phyloP scores from a whole-genome alignment of 2,329 filamentous ascomycete species.

The Tolypocladium nubicola region DNA sequence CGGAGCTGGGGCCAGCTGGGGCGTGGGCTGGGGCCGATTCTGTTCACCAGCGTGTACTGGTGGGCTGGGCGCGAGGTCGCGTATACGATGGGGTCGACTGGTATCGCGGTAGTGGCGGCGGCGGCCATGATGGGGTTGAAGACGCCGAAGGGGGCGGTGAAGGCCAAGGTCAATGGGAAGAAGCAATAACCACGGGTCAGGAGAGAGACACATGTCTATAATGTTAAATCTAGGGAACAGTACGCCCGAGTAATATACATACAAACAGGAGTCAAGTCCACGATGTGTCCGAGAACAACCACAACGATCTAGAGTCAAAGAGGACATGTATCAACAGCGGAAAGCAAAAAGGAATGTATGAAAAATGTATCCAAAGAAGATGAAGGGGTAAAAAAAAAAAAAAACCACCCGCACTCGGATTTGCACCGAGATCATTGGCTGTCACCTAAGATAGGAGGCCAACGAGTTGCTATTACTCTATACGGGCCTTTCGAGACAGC shows the following conservation, averaged over 20 bases:
- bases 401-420: constrained; percentile 21
- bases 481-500: constrained; percentile 12
- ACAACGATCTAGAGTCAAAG: neutral
- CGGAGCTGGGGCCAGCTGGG: constrained; percentile 79
- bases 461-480: constrained; percentile 25
- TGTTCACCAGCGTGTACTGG: constrained; percentile 97
- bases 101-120: constrained; percentile 64
- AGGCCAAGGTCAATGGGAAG: constrained; percentile 7
- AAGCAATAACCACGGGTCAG: neutral
- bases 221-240: neutral
- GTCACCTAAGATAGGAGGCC: constrained; percentile 21
- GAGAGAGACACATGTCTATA: neutral
- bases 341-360: neutral
- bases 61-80: constrained; percentile 87
- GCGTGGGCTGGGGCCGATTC: constrained; percentile 71
- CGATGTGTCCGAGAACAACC: neutral
- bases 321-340: neutral
- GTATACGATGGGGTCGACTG: constrained; percentile 69
- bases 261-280: no score
- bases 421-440: constrained; percentile 27
- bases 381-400: neutral
- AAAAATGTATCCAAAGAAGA: neutral
- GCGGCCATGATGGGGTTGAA: constrained; percentile 64
- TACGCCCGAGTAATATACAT: no score
- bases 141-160: constrained; percentile 35